These are phyloP conservation scores for Fusarium sp. DNA, from an alignment of 2,329 filamentous ascomycete species.

Conservation along the genomic window DNA sequence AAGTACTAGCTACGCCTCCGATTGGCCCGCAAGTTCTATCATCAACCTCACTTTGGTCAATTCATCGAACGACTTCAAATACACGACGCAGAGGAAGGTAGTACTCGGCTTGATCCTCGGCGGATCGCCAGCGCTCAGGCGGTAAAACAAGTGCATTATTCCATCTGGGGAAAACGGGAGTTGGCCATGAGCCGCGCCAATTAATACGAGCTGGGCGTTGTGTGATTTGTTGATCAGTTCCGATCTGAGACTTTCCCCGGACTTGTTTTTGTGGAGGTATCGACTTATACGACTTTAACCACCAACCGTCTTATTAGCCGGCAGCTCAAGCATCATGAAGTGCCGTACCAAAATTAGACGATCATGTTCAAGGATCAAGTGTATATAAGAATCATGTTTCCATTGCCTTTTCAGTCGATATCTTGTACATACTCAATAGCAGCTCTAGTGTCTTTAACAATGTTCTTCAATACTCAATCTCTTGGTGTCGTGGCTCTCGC, in stretches of 20 bases:
- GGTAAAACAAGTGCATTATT: not conserved
- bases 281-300: constrained; percentile 21
- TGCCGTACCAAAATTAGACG: not conserved
- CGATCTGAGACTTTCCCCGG: constrained; percentile 11
- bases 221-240: constrained; percentile 9
- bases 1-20: not conserved
- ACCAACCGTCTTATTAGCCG: constrained; percentile 14
- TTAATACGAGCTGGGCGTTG: not conserved
- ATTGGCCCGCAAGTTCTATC: not conserved
- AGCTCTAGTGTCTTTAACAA: not conserved
- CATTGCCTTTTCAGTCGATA: not conserved
- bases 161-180: constrained; percentile 2
- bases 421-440: not conserved
- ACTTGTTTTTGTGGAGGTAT: constrained; percentile 7
- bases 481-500: constrained; percentile 18
- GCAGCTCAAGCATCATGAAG: not conserved
- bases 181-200: constrained; percentile 5
- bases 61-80: not conserved
- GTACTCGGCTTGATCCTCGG: not conserved
- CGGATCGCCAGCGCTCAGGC: not conserved
- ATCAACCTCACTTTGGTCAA: not conserved
- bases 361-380: not conserved
- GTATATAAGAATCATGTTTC: constrained; percentile 1
- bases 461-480: constrained; percentile 12
- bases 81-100: constrained; percentile 1